Evolutionary conservation across 257 asterid genomes (phyloP).

Genomic region (Leptodermis oblonga): DNA sequence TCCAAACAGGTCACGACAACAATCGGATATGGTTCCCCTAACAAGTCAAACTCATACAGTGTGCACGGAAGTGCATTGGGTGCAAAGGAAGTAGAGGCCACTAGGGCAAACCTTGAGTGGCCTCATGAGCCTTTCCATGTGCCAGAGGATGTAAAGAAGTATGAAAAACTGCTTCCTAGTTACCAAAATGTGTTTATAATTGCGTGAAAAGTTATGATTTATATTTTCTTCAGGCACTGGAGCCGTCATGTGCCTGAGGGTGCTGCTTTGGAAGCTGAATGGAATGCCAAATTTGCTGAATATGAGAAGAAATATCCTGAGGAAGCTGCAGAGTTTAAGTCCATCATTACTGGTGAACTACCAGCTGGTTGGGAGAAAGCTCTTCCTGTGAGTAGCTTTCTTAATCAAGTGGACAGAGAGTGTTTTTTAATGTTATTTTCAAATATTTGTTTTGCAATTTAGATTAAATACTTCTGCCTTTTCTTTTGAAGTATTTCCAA

Average conservation of each 20-base stretch:
- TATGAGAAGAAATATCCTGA: slow-evolving; percentile 80
- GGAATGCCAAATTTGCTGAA: slow-evolving; percentile 86
- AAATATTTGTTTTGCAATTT: neutral
- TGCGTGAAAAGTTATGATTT: slow-evolving; percentile 16
- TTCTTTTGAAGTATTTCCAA: no score
- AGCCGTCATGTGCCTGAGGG: slow-evolving; percentile 73
- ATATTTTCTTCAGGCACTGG: slow-evolving; percentile 66
- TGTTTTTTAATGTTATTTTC: neutral
- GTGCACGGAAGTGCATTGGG: slow-evolving; percentile 81
- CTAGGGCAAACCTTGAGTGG: slow-evolving; percentile 93
- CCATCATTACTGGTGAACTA: slow-evolving; percentile 46
- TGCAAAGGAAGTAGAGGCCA: slow-evolving; percentile 95
- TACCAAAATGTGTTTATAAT: slow-evolving; percentile 6
- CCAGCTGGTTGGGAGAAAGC: slow-evolving; percentile 81
- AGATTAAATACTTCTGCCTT: neutral
- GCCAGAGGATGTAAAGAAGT: slow-evolving; percentile 96
- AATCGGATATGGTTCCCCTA: slow-evolving; percentile 72
- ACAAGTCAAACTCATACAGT: slow-evolving; percentile 68
- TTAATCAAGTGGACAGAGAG: neutral
- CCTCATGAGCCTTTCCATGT: slow-evolving; percentile 80
- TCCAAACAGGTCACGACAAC: slow-evolving; percentile 58
- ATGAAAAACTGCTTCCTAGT: slow-evolving; percentile 29
- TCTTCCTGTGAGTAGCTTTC: slow-evolving; percentile 53
- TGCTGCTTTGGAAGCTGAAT: slow-evolving; percentile 80
- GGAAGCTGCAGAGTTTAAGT: slow-evolving; percentile 64